Percentiles rank a stretch among this genome's conserved stretches.
These are phyloP conservation scores for Isoetes taiwanensis DNA, from an alignment of 75 land plant genomes.

Conservation along the genomic window DNA sequence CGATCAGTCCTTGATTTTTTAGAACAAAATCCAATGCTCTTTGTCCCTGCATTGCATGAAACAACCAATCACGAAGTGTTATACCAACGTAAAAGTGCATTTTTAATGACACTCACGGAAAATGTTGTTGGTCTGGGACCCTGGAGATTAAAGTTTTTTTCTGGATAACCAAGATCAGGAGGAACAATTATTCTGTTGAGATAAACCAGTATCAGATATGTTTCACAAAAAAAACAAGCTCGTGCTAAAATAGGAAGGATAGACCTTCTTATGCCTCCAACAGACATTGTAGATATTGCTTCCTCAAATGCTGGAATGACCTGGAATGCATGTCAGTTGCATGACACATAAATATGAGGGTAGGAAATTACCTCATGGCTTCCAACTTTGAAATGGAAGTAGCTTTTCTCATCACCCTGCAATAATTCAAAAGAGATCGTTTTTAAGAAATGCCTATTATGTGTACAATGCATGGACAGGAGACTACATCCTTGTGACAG, in stretches of 20 bases:
- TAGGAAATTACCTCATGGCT: slow-evolving; percentile 40
- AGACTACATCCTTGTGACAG: no score
- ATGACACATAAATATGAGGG: not conserved
- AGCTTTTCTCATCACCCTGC: slow-evolving; percentile 84
- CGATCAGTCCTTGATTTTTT: slow-evolving; percentile 89
- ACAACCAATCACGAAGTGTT: not conserved
- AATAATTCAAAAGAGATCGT: slow-evolving; percentile 2
- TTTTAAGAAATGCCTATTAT: not conserved
- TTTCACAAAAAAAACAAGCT: not conserved
- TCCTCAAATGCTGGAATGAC: slow-evolving; percentile 98
- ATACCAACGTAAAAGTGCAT: not conserved
- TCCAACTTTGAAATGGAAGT: slow-evolving; percentile 67
- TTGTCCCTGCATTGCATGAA: slow-evolving; percentile 49
- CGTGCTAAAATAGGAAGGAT: not conserved
- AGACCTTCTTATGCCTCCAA: slow-evolving; percentile 81
- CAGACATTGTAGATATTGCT: slow-evolving; percentile 64
- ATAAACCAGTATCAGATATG: not conserved
- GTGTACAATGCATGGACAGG: not conserved
- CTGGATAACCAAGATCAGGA: slow-evolving; percentile 92
- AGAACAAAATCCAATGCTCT: slow-evolving; percentile 87
- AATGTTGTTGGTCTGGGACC: slow-evolving; percentile 93
- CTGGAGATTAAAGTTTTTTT: slow-evolving; percentile 64
- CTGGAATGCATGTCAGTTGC: no score
- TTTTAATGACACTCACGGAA: slow-evolving; percentile 38
- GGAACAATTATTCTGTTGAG: slow-evolving; percentile 87